phyloP scores from a whole-genome alignment of 306 rosid species.

The Hippophae rhamnoides region DNA sequence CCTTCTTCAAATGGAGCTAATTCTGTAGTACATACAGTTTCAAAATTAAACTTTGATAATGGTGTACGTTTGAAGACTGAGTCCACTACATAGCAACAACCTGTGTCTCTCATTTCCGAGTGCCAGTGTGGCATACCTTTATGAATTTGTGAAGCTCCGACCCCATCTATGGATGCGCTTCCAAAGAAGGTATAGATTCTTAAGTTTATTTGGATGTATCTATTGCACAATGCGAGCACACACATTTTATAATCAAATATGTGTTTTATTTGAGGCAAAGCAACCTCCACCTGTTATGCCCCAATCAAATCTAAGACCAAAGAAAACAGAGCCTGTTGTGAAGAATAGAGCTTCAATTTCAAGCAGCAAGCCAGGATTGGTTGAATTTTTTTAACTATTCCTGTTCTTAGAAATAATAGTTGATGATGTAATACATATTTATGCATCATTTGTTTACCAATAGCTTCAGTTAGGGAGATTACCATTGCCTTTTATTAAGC shows the following conservation, averaged over 20 bases:
- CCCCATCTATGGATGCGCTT: slow-evolving; percentile 36
- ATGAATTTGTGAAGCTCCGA: slow-evolving; percentile 84
- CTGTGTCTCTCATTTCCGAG: slow-evolving; percentile 31
- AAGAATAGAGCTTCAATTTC: slow-evolving; percentile 67
- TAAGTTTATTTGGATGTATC: slow-evolving; percentile 7
- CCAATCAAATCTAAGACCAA: slow-evolving; percentile 57
- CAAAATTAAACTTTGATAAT: slow-evolving; percentile 47
- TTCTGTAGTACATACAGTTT: slow-evolving; percentile 44
- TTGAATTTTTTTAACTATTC: slow-evolving; percentile 12
- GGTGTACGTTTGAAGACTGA: slow-evolving; percentile 29
- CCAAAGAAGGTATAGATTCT: slow-evolving; percentile 46
- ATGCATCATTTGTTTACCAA: neutral
- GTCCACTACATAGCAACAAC: slow-evolving; percentile 32
- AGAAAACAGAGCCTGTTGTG: slow-evolving; percentile 47
- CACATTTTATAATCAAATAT: slow-evolving; percentile 17
- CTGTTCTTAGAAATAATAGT: slow-evolving; percentile 9
- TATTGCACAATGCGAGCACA: neutral
- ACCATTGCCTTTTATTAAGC: too few relatives aligned
- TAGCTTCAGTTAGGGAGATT: too few relatives aligned
- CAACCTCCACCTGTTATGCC: slow-evolving; percentile 30
- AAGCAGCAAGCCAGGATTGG: slow-evolving; percentile 67
- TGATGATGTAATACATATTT: slow-evolving; percentile 9
- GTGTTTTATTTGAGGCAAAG: slow-evolving; percentile 35
- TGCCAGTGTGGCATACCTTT: slow-evolving; percentile 99
- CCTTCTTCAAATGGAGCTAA: slow-evolving; percentile 38